A percentile compares a stretch with the other conserved stretches of the same genome.
Conservation (phyloP, 257 asterid genomes). For the Cinchona pubescens region DNA sequence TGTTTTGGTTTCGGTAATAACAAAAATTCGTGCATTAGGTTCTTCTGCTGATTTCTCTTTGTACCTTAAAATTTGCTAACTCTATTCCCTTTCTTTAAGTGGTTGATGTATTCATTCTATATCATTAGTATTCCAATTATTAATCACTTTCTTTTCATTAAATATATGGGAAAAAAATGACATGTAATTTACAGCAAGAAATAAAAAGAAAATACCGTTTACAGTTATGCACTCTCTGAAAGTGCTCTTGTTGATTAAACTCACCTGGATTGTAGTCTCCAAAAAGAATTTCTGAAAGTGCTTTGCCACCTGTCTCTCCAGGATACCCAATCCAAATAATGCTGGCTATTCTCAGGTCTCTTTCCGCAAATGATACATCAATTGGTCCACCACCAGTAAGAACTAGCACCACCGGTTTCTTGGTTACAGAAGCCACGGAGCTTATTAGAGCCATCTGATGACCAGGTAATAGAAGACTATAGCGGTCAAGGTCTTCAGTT, state of each 20-base stretch:
- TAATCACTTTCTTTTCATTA: not conserved
- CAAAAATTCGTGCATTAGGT: not conserved
- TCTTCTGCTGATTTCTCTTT: not conserved
- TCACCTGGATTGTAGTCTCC: constrained; percentile 86
- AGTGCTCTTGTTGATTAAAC: constrained; percentile 10
- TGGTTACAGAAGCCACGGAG: constrained; percentile 58
- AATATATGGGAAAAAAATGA: not conserved
- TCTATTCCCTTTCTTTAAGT: not conserved
- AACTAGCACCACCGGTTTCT: constrained; percentile 67
- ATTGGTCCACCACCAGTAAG: constrained; percentile 92
- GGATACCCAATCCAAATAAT: constrained; percentile 97
- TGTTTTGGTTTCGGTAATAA: constrained; percentile 15
- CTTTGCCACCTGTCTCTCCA: constrained; percentile 85
- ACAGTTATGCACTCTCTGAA: not conserved
- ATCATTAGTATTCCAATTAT: not conserved
- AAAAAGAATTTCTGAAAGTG: constrained; percentile 72
- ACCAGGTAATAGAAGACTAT: constrained; percentile 92
- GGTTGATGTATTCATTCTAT: not conserved
- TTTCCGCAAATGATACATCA: constrained; percentile 69
- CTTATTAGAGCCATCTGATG: constrained; percentile 56
- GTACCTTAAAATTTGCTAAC: not conserved
- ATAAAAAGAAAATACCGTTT: not conserved
- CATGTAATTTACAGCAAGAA: not conserved
- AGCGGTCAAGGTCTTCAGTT: constrained; percentile 80
- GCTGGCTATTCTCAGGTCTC: constrained; percentile 59